Base-by-base conservation (phyloP, 352 stramenopile genomes). In the Phytophthora sojae region DNA sequence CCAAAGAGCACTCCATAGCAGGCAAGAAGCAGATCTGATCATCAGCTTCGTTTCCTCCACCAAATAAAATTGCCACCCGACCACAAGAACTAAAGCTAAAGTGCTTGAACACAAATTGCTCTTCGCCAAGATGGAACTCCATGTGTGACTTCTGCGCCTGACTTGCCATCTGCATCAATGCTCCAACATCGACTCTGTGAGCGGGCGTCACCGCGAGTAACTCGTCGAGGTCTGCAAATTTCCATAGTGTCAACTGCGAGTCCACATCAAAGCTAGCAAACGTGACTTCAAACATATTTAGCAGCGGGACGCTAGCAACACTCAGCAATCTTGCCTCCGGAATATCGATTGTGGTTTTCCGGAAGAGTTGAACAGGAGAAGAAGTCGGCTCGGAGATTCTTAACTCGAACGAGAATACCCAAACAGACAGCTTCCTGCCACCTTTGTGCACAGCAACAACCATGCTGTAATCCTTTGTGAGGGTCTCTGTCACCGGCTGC, bases 391-490 rank as follows among this genome's bases (percentile, higher is more conserved):
- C 57, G 15, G 42, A 56, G 21, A 44, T 15, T 55, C 14, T 66
- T 15, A 49, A 23, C 1, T 77, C 73, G 19, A 92, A 77, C 6
- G 82, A 79, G 56, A 93, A 91, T 2, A 90, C 69, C 84, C 86
- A 93, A 17, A 90, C 51, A 17, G 79, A 62, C n/a, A 93, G 32
- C 23, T 80, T 75, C 42, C 19, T 66, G 14, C 79, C 75, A 6
- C 60, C 69, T 47, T 68, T 67, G 29, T 80, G 73, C n/a, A 90
- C 25, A 15, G 81, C 86, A 73, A 91, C 19, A 30, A 89, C 65
- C 52, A 90, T 81, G 30, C 69, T 91, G 39, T 80, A 94, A 68
- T 94, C 86, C 35, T 88, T 92, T 1, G 69, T 69, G n/a, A 35
- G 58, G 5, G 21, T 68, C 55, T 66, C 69, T 56, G 61, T 77